Evolutionary conservation across 2,329 filamentous ascomycete genomes (phyloP).

Genomic region (Epicoccum sorghinum): DNA sequence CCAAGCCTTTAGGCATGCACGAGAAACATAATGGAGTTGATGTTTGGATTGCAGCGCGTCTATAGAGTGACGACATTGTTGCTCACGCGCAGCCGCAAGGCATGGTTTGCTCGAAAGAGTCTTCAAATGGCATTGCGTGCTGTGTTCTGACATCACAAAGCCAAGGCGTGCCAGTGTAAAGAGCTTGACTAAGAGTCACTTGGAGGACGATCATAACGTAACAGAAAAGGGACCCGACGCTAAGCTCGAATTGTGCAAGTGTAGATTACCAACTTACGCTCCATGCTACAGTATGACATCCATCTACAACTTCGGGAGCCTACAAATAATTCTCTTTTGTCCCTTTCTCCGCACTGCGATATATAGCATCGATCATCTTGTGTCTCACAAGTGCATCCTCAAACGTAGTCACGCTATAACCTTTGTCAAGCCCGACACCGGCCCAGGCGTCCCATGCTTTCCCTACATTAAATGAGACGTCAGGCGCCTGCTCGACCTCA

Average conservation of each 20-base stretch:
- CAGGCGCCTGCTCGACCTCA: constrained; percentile 57
- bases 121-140: not conserved
- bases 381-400: constrained; percentile 44
- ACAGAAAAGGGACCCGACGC: constrained; percentile 17
- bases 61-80: constrained; percentile 11
- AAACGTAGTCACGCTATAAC: constrained; percentile 37
- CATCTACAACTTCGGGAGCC: not conserved
- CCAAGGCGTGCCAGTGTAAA: constrained; percentile 1
- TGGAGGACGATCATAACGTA: constrained; percentile 22
- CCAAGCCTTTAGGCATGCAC: constrained; percentile 1
- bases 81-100: not conserved
- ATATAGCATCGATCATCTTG: constrained; percentile 46
- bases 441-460: constrained; percentile 64
- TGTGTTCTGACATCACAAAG: constrained; percentile 22
- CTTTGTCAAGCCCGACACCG: constrained; percentile 32
- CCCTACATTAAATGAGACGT: constrained; percentile 59
- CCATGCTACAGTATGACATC: not conserved
- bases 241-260: constrained; percentile 3
- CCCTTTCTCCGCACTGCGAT: constrained; percentile 39
- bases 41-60: not conserved
- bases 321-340: constrained; percentile 39
- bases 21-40: not conserved
- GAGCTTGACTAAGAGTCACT: constrained; percentile 18
- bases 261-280: too few species aligned
- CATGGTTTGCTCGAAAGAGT: not conserved